Conservation (phyloP, 768 basidiomycete genomes). For the Lactarius hatsudake region DNA sequence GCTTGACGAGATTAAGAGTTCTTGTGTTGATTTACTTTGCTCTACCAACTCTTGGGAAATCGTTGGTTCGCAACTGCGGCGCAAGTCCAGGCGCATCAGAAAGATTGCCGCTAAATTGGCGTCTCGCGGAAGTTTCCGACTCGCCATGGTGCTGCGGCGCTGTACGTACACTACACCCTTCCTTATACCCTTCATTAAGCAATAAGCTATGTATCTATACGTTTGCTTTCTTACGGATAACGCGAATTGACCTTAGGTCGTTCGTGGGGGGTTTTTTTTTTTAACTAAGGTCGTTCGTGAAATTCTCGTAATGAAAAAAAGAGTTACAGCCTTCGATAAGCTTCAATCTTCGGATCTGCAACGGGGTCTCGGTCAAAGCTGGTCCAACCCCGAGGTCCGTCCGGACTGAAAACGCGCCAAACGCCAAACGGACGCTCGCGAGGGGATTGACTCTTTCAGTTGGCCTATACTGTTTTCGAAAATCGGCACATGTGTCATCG, state of each 20-base stretch:
- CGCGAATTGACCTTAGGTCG: not conserved
- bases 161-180: not conserved
- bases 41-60: no score
- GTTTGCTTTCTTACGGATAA: no score
- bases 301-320: not conserved
- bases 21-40: no score
- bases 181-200: not conserved
- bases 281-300: not conserved
- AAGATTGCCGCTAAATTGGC: no score
- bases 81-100: no score
- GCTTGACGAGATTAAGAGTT: no score
- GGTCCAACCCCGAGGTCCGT: not conserved
- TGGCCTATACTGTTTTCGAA: not conserved
- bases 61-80: no score
- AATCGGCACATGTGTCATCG: not conserved
- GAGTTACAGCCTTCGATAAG: not conserved
- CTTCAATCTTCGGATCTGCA: not conserved
- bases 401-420: not conserved
- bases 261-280: not conserved
- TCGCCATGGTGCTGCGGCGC: no score
- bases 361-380: no score
- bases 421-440: not conserved
- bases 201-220: not conserved
- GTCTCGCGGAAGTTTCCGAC: no score
- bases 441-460: not conserved